Base-by-base conservation (phyloP, 148 eudicot genomes). In the Salicornia ramosissima region DNA sequence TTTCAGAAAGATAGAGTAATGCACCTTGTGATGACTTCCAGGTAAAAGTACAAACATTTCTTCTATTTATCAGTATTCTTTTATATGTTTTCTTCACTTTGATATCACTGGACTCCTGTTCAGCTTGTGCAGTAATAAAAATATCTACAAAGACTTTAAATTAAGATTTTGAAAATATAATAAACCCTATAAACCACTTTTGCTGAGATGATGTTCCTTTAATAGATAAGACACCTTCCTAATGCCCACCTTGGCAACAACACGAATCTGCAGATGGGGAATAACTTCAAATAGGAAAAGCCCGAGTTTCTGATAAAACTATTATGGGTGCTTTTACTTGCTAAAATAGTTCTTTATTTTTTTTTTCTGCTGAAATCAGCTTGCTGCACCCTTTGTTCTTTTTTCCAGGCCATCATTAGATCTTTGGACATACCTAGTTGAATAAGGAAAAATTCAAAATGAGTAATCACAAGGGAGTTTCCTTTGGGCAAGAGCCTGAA, bases 1-100 rank as follows among this genome's bases (percentile, higher is more conserved):
- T 94, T 94, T 69, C 99, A 94, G 65, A 94, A 94, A 85, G 92
- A 94, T 74, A 79, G 84, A 78, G 86, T 91, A 45, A 94, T 94
- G 99, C 99, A 94, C 80, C 90, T 94, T 74, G 90, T 84, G 52
- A 79, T 94, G 83, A 83, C 81, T 75, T 91, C 97, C 54, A 85
- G 97, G 99, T 91, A 84, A 71, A 79, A 15, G 43, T 65, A 65
- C 15, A 25, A 9, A 33, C 1, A 9, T 16, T 72, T 3, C n/a
- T 24, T 71, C 25, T 24, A 45, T 10, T 61, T n/a, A 45, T 33
- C 19, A 19, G 12, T 70, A 22, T 8, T 19, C 15, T 36, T 10
- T 16, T 16, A 9, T 8, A 4, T 34, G 25, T 15, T 11, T 18
- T 51, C 26, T 5, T 71, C 33, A 58, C 34, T 31, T 26, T 9